Evolutionary conservation across 2,329 filamentous ascomycete species (phyloP), one percentile per base, ranked within the genome.

Genomic region (Pseudophaeomoniella oleicola): DNA sequence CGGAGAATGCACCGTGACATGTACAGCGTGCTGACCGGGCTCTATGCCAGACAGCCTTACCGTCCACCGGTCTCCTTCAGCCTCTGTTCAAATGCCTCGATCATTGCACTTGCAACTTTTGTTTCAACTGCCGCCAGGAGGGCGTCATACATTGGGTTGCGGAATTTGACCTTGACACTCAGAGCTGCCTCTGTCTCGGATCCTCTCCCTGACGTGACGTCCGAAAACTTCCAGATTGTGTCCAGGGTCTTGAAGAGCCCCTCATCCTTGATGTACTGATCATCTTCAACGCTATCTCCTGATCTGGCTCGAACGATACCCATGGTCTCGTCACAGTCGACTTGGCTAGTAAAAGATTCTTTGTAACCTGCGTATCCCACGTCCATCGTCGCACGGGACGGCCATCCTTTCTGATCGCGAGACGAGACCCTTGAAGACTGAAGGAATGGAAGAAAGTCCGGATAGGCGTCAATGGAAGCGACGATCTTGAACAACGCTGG

Each of bases 381-480:
- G 5, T 78, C 80, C 10, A 98, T 66, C 50, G 81, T 78, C 11
- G 84, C 90, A 43, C 78, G 71, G 17, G 76, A 70, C 0, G 90
- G 90, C 38, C 59, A 59, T 2, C 60, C 52, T 16, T 54, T 64
- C 4, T 41, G 60, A 4, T 82, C 79, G 71, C 80, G 85, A 40
- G 69, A 66, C 2, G 85, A 94, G 30, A 96, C 85, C 42, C 67
- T 71, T 27, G 82, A 87, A 32, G 66, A 67, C 31, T 74, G 71
- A 62, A 88, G 93, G 70, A 92, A 94, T 9, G 90, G 90, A n/a
- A 98, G 74, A 67, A 96, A 98, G 45, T 66, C 57, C 27, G 71
- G 66, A 71, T 98, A 98, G 44, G 75, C 75, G 57, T 84, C 74
- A 45, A 98, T 77, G 58, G 94, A 85, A 60, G 86, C 77, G 56